Evolutionary conservation across 2,329 filamentous ascomycete species (phyloP), one percentile per base, ranked within the genome.

Genomic region (Aspergillus tanneri): DNA sequence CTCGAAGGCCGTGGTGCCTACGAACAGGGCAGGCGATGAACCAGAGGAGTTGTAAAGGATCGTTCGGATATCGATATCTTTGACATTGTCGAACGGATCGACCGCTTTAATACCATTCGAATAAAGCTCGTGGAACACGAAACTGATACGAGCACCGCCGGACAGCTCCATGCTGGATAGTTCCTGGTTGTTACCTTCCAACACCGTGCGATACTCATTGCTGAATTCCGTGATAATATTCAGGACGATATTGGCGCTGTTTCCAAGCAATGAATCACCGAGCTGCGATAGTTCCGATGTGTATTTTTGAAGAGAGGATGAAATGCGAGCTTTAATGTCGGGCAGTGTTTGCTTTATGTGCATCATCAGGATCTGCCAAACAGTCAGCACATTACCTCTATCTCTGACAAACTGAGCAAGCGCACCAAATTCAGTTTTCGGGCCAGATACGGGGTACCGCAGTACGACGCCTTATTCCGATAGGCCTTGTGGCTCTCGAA

Each of bases 151-250:
- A 45, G 93, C 93, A 76, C 93, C 93, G 55, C 93, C 93, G 5
- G 93, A 97, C 53, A 99, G 80, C 71, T 99, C 93, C 2, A 88
- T 82, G 72, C 90, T 96, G 19, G 93, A 97, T 3, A 99, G 79
- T 71, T 99, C 93, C 55, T 90, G 90, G 73, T 95, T 97, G 74
- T 96, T 96, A 61, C 93, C 93, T 60, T 99, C 95, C 51, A 99
- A 74, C 18, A 99, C 90, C 18, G 91, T 96, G 61, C 92, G 84
- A 82, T 95, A 99, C 70, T 99, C 93, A 66, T 95, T 96, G 60
- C 89, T 91, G 69, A 99, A 99, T 72, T 99, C 93, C 32, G 92
- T 97, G 66, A 99, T 99, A 74, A 99, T 95, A 74, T 96, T 96
- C 55, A 99, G 83, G 47, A 99, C 86, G 56, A 99, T 95, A 69